phyloP scores from a whole-genome alignment of 805 yeast genomes.

The Pichia phayaonensis region DNA sequence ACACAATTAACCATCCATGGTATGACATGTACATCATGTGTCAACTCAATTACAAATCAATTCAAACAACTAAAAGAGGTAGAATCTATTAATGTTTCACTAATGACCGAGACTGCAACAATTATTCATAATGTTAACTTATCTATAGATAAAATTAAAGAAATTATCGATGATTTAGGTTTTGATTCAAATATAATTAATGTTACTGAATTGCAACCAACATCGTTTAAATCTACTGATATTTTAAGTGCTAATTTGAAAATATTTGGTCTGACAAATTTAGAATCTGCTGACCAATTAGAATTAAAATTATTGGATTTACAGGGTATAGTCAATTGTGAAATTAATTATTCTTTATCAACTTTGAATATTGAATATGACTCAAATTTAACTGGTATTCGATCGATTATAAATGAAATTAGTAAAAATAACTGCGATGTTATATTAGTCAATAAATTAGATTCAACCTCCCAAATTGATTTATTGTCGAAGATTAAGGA shows the following conservation, averaged over 20 bases:
- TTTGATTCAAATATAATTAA: constrained; percentile 41
- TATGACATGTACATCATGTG: constrained; percentile 67
- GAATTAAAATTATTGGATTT: constrained; percentile 37
- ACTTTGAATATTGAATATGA: constrained; percentile 49
- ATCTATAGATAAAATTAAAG: constrained; percentile 28
- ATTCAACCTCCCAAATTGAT: constrained; percentile 61
- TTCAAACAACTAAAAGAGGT: constrained; percentile 31
- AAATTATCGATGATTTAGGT: constrained; percentile 40
- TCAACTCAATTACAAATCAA: constrained; percentile 43
- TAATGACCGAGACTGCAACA: constrained; percentile 64
- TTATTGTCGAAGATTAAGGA: constrained; percentile 65
- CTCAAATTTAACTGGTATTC: constrained; percentile 46
- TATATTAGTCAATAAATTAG: constrained; percentile 37
- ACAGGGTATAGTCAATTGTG: constrained; percentile 42
- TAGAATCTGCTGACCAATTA: constrained; percentile 44
- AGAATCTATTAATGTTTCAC: constrained; percentile 46
- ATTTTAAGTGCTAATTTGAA: constrained; percentile 24
- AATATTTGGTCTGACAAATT: constrained; percentile 56
- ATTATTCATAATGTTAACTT: constrained; percentile 38
- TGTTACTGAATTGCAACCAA: constrained; percentile 18
- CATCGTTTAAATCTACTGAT: constrained; percentile 2
- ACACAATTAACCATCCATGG: constrained; percentile 47
- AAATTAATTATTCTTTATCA: constrained; percentile 46
- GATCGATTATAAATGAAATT: constrained; percentile 51
- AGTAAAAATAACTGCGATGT: constrained; percentile 50